Percentiles rank a stretch among this genome's conserved stretches.
Evolutionary conservation across 1,284 basidiomycete genomes (phyloP).

Genomic region (Schizophyllum commune): DNA sequence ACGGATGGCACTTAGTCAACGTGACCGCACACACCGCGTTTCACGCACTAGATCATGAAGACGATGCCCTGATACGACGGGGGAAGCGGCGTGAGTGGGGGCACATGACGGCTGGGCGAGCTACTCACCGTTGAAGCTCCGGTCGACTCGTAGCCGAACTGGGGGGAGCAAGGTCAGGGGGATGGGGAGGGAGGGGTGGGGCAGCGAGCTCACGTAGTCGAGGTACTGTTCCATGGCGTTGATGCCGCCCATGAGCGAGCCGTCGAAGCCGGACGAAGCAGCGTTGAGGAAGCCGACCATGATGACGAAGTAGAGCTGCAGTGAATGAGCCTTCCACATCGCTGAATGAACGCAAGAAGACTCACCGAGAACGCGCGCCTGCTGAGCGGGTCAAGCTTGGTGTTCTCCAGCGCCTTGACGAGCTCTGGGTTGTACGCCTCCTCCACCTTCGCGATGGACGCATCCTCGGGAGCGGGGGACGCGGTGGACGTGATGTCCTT

Average conservation of each 20-base stretch:
- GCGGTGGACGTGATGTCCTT: background rate
- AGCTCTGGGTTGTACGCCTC: conserved; percentile 19
- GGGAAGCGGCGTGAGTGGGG: background rate
- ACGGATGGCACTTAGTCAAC: background rate
- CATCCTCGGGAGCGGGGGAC: background rate
- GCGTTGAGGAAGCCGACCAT: conserved; percentile 22
- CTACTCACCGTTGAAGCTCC: conserved; percentile 13
- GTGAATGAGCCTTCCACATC: background rate
- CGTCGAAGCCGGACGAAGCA: conserved; percentile 21
- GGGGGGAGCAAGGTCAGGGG: background rate
- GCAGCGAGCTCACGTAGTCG: conserved; percentile 11
- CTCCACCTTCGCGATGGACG: conserved; percentile 6
- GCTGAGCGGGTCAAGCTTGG: conserved; percentile 16
- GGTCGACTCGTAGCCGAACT: conserved; percentile 15
- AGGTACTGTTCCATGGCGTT: conserved; percentile 21
- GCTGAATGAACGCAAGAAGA: background rate
- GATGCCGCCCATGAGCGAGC: conserved; percentile 21
- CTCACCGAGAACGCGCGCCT: conserved; percentile 18
- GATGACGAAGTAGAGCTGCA: conserved; percentile 20
- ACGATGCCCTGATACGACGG: conserved; percentile 13
- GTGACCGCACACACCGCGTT: background rate
- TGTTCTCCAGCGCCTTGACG: conserved; percentile 14
- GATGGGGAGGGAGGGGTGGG: background rate
- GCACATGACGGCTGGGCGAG: background rate
- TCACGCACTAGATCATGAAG: conserved; percentile 19